phyloP scores from a whole-genome alignment of 805 yeast species.

The Saturnispora galanensis region DNA sequence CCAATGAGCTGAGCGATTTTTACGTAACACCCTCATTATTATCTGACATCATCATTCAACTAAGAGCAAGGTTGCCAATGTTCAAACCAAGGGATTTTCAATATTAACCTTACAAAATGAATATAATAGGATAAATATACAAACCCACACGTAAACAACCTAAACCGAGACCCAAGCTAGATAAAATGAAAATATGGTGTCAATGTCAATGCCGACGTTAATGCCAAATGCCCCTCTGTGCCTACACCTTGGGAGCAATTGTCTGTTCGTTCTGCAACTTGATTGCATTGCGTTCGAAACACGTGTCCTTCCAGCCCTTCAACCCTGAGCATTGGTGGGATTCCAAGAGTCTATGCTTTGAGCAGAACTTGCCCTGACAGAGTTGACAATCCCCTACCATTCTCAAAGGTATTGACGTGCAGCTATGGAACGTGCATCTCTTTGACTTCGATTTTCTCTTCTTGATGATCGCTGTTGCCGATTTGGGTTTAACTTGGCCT shows the following conservation, averaged over 20 bases:
- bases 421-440: slow-evolving; percentile 43
- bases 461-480: too few species aligned
- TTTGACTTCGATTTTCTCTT: slow-evolving; percentile 30
- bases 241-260: slow-evolving; percentile 55
- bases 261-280: slow-evolving; percentile 81
- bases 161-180: too few species aligned
- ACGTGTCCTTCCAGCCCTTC: slow-evolving; percentile 68
- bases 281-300: slow-evolving; percentile 77
- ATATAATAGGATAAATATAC: too few species aligned
- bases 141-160: too few species aligned
- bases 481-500: too few species aligned
- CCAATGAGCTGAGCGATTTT: too few species aligned
- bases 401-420: slow-evolving; percentile 55
- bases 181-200: too few species aligned
- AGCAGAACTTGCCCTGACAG: slow-evolving; percentile 79
- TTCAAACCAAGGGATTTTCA: too few species aligned
- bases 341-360: slow-evolving; percentile 78
- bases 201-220: neutral
- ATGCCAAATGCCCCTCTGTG: neutral
- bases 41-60: too few species aligned
- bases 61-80: too few species aligned
- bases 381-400: slow-evolving; percentile 77
- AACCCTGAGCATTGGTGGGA: slow-evolving; percentile 75
- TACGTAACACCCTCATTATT: too few species aligned
- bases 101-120: too few species aligned